Evolutionary conservation across 2,329 filamentous ascomycete species (phyloP).

Genomic region (Cordyceps militaris): DNA sequence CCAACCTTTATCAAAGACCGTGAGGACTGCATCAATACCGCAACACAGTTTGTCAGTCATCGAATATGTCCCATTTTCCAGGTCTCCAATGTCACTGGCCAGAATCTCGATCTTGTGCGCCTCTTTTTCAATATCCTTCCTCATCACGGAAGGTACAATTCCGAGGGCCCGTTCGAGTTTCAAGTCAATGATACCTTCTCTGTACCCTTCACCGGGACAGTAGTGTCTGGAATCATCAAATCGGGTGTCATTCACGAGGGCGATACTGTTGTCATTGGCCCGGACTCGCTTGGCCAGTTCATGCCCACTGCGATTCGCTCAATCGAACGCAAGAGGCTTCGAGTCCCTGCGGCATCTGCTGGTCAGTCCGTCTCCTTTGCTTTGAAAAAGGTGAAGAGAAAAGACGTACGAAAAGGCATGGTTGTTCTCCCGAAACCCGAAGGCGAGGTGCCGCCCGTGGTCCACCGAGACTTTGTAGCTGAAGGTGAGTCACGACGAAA

Average conservation of each 20-base stretch:
- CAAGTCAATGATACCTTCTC: slow-evolving; percentile 97
- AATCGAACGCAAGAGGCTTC: slow-evolving; percentile 90
- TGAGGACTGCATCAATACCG: slow-evolving; percentile 90
- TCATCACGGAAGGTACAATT: slow-evolving; percentile 87
- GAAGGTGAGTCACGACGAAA: slow-evolving; percentile 48
- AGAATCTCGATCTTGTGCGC: slow-evolving; percentile 82
- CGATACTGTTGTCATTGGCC: slow-evolving; percentile 83
- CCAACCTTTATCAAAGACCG: slow-evolving; percentile 90
- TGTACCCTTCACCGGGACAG: slow-evolving; percentile 92
- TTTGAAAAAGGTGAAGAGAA: slow-evolving; percentile 75
- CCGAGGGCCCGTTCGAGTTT: slow-evolving; percentile 84
- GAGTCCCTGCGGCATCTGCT: slow-evolving; percentile 78
- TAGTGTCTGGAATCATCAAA: slow-evolving; percentile 90
- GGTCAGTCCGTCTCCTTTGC: slow-evolving; percentile 93
- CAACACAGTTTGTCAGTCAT: slow-evolving; percentile 90
- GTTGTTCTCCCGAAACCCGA: slow-evolving; percentile 84
- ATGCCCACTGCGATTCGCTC: slow-evolving; percentile 78
- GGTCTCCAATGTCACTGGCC: slow-evolving; percentile 93
- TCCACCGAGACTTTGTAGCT: slow-evolving; percentile 69
- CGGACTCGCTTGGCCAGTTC: slow-evolving; percentile 86
- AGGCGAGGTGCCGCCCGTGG: slow-evolving; percentile 60
- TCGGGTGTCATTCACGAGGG: slow-evolving; percentile 80
- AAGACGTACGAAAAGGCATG: slow-evolving; percentile 96
- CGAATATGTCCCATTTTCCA: slow-evolving; percentile 97
- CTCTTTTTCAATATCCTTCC: slow-evolving; percentile 93